phyloP scores from a whole-genome alignment of 352 stramenopile genomes.

The Phytophthora cryptogea region DNA sequence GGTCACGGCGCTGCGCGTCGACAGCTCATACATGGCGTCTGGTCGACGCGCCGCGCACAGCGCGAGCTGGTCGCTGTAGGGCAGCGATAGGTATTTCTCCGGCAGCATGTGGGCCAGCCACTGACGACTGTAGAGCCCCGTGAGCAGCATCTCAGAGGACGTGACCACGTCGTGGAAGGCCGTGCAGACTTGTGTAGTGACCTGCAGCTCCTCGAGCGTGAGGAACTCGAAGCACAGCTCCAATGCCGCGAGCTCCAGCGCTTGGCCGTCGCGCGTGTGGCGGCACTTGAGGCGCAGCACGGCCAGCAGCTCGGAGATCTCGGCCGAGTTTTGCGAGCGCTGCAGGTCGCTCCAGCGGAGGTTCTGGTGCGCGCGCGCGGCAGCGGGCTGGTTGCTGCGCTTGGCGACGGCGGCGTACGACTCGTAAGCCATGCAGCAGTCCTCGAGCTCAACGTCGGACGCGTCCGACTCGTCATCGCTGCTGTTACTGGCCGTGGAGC shows the following conservation, averaged over 20 bases:
- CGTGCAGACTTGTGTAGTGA: constrained; percentile 48
- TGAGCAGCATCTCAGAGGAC: constrained; percentile 49
- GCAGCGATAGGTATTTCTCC: constrained; percentile 39
- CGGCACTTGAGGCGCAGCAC: constrained; percentile 24
- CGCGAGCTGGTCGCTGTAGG: constrained; percentile 49
- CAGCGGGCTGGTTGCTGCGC: constrained; percentile 39
- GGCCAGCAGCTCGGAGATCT: constrained; percentile 21
- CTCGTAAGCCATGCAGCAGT: constrained; percentile 66
- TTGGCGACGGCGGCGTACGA: constrained; percentile 74
- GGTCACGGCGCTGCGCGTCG: constrained; percentile 63
- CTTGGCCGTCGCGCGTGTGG: constrained; percentile 17
- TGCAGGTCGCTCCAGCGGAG: constrained; percentile 79
- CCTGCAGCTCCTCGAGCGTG: constrained; percentile 51
- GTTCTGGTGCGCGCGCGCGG: constrained; percentile 5
- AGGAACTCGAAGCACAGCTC: constrained; percentile 84
- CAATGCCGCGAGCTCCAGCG: constrained; percentile 53
- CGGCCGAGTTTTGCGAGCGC: constrained; percentile 26
- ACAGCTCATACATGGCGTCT: constrained; percentile 46
- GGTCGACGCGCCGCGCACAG: constrained; percentile 45
- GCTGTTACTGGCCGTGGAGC: constrained; percentile 41
- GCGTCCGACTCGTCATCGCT: constrained; percentile 46
- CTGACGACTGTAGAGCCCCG: constrained; percentile 62
- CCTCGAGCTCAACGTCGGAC: constrained; percentile 33
- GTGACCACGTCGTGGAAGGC: constrained; percentile 62
- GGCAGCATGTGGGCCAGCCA: constrained; percentile 49